A percentile compares a stretch with the other conserved stretches of the same genome.
Conservation (phyloP, 176 grass and related monocot genomes). For the Avena eriantha region DNA sequence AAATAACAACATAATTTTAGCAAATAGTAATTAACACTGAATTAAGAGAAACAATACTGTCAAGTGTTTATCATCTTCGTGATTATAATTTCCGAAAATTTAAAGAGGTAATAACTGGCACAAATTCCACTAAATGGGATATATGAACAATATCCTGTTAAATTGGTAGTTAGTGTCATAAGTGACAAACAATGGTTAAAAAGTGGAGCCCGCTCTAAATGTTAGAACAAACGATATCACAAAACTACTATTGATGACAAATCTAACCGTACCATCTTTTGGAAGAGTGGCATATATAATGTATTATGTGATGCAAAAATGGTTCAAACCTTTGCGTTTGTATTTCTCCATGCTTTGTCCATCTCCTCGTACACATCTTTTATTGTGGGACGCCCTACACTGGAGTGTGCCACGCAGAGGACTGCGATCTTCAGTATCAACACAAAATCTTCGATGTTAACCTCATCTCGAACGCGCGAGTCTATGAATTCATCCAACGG, state of each 20-base stretch:
- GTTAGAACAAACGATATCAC: background rate
- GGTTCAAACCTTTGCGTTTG: conserved; percentile 41
- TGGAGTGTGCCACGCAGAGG: conserved; percentile 61
- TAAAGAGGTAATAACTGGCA: background rate
- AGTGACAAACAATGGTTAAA: background rate
- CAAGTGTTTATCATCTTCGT: too few relatives aligned
- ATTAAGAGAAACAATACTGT: background rate
- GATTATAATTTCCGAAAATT: background rate
- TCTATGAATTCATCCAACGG: conserved; percentile 63
- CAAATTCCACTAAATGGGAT: background rate
- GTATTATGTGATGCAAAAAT: background rate
- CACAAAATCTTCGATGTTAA: conserved; percentile 57
- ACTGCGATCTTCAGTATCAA: conserved; percentile 55
- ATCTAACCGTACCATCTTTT: background rate
- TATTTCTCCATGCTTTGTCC: conserved; percentile 55
- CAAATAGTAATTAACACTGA: background rate
- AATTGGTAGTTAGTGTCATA: background rate
- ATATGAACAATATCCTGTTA: background rate
- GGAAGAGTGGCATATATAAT: background rate
- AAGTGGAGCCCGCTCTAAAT: background rate
- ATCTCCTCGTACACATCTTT: conserved; percentile 60
- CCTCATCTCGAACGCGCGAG: conserved; percentile 44
- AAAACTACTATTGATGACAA: background rate
- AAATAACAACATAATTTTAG: background rate
- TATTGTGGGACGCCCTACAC: conserved; percentile 57